Evolutionary conservation across 768 basidiomycete species (phyloP), one percentile per base, ranked within the genome.

Genomic region (Termitomyces titanicus): DNA sequence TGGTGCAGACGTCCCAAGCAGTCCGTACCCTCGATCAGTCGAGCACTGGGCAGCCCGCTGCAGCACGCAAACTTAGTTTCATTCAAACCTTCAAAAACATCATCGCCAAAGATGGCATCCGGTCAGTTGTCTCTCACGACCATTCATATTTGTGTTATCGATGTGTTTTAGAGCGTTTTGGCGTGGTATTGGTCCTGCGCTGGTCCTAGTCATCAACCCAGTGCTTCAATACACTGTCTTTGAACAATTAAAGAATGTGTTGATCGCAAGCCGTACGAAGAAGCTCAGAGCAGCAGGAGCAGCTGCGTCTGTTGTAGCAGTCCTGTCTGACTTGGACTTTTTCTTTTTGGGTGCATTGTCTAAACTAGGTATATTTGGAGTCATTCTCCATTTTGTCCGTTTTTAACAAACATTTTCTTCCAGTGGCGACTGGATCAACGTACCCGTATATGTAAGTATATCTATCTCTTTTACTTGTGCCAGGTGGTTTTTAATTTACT

Each of bases 311-410:
- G 77, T 73, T 34, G 74, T 74, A 47, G 81, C 78, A 42, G 70
- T 77, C 22, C 74, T 98, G 35, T 79, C 83, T 9, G 94, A 97
- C 64, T 81, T 84, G 79, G 96, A 99, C 67, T 89, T 93, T 71
- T 98, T 99, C 77, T 63, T 94, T 57, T 82, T 98, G n/a, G 96
- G 96, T 2, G 97, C 97, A 1, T 67, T 96, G 38, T 92, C 93
- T 11, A 98, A 99, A 69, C 81, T 98, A 8, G 80, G 89, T 89
- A 65, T 11, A 79, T 65, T 17, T 43, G 53, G 24, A 29, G 43
- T 38, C 1, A 24, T 12, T 27, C 13, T 18, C 22, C 11, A 38
- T 17, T 18, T 27, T 13, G 5, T n/a, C 3, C n/a, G n/a, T 49
- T 25, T 24, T 38, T 37, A 24, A 37, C 48, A 11, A 37, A 25